A percentile compares a stretch with the other conserved stretches of the same genome.
Evolutionary conservation across 2,329 filamentous ascomycete species (phyloP).

Genomic region (Epichloe bromicola): DNA sequence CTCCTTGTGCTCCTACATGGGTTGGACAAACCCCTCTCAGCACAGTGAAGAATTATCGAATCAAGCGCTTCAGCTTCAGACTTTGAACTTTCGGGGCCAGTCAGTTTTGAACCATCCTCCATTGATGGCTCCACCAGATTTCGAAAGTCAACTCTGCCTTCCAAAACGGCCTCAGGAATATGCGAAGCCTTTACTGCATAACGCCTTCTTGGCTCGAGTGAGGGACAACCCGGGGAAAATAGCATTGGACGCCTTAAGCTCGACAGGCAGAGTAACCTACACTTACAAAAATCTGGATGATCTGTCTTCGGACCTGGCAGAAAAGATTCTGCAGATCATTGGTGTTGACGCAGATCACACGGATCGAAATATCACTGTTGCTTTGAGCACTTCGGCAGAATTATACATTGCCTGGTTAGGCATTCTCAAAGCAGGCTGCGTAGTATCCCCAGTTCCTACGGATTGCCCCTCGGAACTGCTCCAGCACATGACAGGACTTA

Average conservation of each 20-base stretch:
- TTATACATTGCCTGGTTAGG: not conserved
- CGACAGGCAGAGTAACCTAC: not conserved
- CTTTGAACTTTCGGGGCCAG: not conserved
- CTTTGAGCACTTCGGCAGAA: not conserved
- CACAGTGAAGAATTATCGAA: not conserved
- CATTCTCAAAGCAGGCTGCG: not conserved
- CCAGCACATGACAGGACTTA: not conserved
- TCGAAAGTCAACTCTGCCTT: not conserved
- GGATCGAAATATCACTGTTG: not conserved
- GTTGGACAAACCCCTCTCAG: not conserved
- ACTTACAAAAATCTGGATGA: not conserved
- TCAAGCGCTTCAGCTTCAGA: not conserved
- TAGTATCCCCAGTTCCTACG: not conserved
- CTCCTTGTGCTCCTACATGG: not conserved
- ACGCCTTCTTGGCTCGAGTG: not conserved
- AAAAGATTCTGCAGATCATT: not conserved
- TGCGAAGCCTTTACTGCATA: not conserved
- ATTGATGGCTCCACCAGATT: not conserved
- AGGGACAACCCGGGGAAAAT: not conserved
- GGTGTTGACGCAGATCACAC: not conserved
- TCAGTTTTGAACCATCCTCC: not conserved
- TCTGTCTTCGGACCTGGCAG: not conserved
- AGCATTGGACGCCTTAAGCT: not conserved
- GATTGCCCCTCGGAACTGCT: not conserved
- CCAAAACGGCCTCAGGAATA: not conserved